These are phyloP conservation scores for Xylariaceae sp. DNA, from an alignment of 2,329 filamentous ascomycete genomes.

Conservation along the genomic window DNA sequence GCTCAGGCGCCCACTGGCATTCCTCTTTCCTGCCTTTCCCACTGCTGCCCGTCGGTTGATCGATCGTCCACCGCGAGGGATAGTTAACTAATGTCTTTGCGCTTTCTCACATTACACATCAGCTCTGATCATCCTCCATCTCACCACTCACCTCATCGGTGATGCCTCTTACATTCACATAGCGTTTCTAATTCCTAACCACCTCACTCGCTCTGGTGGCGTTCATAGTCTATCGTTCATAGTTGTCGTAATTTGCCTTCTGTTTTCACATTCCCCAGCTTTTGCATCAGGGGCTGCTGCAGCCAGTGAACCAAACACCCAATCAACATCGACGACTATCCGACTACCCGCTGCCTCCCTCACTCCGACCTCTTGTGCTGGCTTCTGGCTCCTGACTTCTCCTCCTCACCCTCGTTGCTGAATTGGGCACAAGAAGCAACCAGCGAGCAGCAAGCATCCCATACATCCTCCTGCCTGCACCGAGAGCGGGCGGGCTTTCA, in stretches of 20 bases:
- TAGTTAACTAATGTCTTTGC: conserved; percentile 3
- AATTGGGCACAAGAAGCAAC: not conserved
- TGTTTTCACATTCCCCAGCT: conserved; percentile 11
- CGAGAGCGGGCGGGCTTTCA: conserved; percentile 4
- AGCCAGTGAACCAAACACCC: conserved; percentile 5
- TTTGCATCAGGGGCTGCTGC: conserved; percentile 14
- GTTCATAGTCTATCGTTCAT: conserved; percentile 31
- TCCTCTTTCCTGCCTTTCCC: conserved; percentile 2
- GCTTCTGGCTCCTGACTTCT: not conserved
- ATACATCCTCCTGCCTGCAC: not conserved
- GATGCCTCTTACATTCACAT: conserved; percentile 14
- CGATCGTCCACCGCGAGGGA: not conserved
- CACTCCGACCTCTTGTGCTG: not conserved
- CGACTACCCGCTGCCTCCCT: not conserved
- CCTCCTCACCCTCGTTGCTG: conserved; percentile 4
- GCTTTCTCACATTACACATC: not conserved
- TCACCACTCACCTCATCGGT: conserved; percentile 6
- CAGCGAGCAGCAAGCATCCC: not conserved
- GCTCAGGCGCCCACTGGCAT: not conserved
- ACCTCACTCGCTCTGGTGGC: conserved; percentile 58
- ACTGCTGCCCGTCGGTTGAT: not conserved
- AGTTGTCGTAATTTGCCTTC: conserved; percentile 21
- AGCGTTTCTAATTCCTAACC: conserved; percentile 24
- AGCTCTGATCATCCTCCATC: conserved; percentile 10
- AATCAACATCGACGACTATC: conserved; percentile 2